phyloP scores from a whole-genome alignment of 768 basidiomycete genomes.

The Mycena metata region DNA sequence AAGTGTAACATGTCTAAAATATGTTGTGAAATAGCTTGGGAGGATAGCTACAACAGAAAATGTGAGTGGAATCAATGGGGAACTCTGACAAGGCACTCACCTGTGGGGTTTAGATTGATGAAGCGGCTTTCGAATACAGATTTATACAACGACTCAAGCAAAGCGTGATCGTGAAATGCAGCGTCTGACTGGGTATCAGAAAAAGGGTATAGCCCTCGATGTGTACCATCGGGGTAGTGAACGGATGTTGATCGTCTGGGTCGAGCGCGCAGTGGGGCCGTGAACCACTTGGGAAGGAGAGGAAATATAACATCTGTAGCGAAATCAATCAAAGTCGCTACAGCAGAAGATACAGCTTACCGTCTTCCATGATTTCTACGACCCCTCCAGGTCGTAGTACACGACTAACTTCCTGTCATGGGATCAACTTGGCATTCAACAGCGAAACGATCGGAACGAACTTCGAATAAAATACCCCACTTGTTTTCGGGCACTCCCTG shows the following conservation, averaged over 20 bases:
- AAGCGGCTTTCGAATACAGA: slow-evolving; percentile 80
- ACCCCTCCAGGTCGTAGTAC: slow-evolving; percentile 78
- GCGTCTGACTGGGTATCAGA: slow-evolving; percentile 48
- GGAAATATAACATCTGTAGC: slow-evolving; percentile 80
- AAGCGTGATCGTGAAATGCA: slow-evolving; percentile 73
- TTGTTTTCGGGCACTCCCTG: slow-evolving; percentile 83
- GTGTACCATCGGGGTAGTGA: slow-evolving; percentile 64
- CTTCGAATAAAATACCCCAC: slow-evolving; percentile 81
- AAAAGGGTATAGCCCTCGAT: slow-evolving; percentile 52
- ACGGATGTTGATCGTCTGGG: slow-evolving; percentile 62
- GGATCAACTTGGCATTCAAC: slow-evolving; percentile 9
- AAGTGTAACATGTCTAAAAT: slow-evolving; percentile 74
- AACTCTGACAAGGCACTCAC: slow-evolving; percentile 51
- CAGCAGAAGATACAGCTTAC: slow-evolving; percentile 52
- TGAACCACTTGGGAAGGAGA: slow-evolving; percentile 83
- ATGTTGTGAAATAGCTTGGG: slow-evolving; percentile 77
- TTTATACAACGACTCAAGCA: slow-evolving; percentile 75
- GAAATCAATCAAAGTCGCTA: neutral
- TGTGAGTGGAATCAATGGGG: slow-evolving; percentile 4
- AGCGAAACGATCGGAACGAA: slow-evolving; percentile 44
- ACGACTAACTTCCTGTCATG: slow-evolving; percentile 76
- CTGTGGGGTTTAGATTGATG: slow-evolving; percentile 78
- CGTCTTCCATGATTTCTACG: slow-evolving; percentile 81
- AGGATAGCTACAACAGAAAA: slow-evolving; percentile 63
- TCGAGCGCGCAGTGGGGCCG: slow-evolving; percentile 72